Percentiles rank a stretch among this genome's conserved stretches.
Evolutionary conservation across 139 green algal species (phyloP).

Genomic region (Microglena sp.): DNA sequence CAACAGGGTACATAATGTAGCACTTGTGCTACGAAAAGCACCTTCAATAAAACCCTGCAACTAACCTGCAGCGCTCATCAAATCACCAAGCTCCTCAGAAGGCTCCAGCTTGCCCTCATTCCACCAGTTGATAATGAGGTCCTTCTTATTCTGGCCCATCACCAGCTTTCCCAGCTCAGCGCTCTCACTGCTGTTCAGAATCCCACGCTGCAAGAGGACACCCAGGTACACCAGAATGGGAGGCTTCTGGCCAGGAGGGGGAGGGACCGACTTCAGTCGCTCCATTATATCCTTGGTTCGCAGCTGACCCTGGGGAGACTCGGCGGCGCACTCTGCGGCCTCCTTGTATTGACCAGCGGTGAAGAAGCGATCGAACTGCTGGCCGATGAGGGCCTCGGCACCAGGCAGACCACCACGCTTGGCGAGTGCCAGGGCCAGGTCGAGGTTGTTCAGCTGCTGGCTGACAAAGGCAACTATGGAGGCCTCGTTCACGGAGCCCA

Average conservation of each 20-base stretch:
- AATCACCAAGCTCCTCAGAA: constrained; percentile 89
- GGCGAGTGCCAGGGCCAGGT: constrained; percentile 87
- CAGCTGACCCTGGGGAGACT: constrained; percentile 62
- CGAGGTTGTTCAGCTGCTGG: constrained; percentile 89
- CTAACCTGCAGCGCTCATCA: constrained; percentile 53
- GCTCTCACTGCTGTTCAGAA: constrained; percentile 87
- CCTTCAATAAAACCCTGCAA: background rate
- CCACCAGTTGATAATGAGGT: constrained; percentile 94
- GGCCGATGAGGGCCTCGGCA: constrained; percentile 82
- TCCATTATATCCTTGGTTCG: constrained; percentile 60
- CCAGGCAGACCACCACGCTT: constrained; percentile 89
- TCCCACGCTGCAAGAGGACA: constrained; percentile 82
- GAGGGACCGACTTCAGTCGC: constrained; percentile 76
- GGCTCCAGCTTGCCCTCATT: constrained; percentile 85
- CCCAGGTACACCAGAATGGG: constrained; percentile 98
- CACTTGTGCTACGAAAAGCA: too few species aligned
- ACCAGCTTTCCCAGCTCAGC: constrained; percentile 91
- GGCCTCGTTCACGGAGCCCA: constrained; percentile 83
- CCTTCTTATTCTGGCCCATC: constrained; percentile 96
- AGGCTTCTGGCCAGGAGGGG: constrained; percentile 80
- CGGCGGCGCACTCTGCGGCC: constrained; percentile 86
- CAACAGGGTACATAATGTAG: too few species aligned
- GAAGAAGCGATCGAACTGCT: constrained; percentile 91
- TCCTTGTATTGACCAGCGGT: constrained; percentile 87
- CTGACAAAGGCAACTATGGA: constrained; percentile 92